Conservation (phyloP, 768 basidiomycete genomes). For the Russula foetens region DNA sequence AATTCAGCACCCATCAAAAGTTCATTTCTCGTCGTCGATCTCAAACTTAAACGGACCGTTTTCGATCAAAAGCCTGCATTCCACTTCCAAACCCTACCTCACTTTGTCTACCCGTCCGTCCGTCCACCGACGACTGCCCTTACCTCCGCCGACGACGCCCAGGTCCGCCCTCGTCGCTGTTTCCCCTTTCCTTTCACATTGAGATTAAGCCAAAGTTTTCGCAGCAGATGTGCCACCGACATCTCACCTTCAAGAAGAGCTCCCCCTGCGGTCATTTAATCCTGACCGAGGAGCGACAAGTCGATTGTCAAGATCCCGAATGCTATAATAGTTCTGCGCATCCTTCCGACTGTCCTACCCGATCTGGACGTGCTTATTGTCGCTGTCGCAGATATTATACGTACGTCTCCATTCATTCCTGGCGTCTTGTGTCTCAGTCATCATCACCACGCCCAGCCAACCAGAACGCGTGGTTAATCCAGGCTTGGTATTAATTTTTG, state of each 20-base stretch:
- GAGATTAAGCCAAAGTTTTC: constrained; percentile 1
- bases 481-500: constrained; percentile 32
- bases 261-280: constrained; percentile 48
- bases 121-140: constrained; percentile 10
- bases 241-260: constrained; percentile 44
- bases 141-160: constrained; percentile 19
- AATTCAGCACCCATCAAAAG: background rate
- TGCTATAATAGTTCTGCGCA: constrained; percentile 48
- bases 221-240: constrained; percentile 61
- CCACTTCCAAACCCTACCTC: background rate
- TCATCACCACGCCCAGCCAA: constrained; percentile 31
- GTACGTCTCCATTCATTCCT: constrained; percentile 24
- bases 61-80: constrained; percentile 6
- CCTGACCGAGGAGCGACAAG: constrained; percentile 33
- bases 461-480: constrained; percentile 42
- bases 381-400: constrained; percentile 51
- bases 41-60: constrained; percentile 12
- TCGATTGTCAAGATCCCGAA: constrained; percentile 42
- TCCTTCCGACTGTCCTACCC: constrained; percentile 35
- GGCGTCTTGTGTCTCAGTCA: background rate
- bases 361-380: constrained; percentile 17
- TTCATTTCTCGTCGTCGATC: constrained; percentile 1
- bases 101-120: constrained; percentile 1
- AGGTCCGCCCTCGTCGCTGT: constrained; percentile 4
- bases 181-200: background rate